A percentile compares a stretch with the other conserved stretches of the same genome.
phyloP scores from a whole-genome alignment of 306 rosid species.

The Mucuna pruriens region DNA sequence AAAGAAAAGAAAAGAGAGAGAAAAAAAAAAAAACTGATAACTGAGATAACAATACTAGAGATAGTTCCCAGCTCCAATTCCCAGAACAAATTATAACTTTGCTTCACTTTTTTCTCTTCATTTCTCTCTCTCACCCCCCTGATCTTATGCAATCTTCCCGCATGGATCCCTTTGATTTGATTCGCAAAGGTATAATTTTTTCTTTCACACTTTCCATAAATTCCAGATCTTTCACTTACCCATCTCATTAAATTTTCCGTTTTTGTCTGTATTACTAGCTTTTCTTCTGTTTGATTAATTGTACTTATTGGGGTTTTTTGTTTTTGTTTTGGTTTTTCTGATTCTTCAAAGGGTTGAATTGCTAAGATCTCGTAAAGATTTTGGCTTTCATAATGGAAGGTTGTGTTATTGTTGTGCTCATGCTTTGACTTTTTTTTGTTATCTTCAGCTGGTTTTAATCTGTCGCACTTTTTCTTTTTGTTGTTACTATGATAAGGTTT shows the following conservation, averaged over 20 bases:
- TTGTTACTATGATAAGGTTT: conserved; percentile 29
- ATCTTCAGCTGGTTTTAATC: conserved; percentile 18
- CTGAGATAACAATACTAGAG: conserved; percentile 55
- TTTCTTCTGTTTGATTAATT: conserved; percentile 20
- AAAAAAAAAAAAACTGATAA: conserved; percentile 26
- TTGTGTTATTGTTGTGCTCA: conserved; percentile 24
- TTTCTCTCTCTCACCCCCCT: conserved; percentile 24
- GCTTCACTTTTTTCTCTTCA: conserved; percentile 36
- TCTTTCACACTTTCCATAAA: background rate
- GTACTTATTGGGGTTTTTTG: conserved; percentile 5
- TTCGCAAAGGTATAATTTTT: conserved; percentile 73
- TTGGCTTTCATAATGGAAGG: conserved; percentile 34
- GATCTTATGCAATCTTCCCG: conserved; percentile 44
- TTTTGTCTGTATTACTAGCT: background rate
- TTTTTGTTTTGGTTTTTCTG: background rate
- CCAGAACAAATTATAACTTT: conserved; percentile 4
- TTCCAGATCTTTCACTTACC: conserved; percentile 54
- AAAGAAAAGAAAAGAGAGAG: too few relatives aligned
- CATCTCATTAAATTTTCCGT: background rate
- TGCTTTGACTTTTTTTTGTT: conserved; percentile 30
- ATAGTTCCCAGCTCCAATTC: conserved; percentile 47
- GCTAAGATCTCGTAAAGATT: conserved; percentile 55
- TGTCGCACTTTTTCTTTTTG: conserved; percentile 36
- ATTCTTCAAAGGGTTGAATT: conserved; percentile 44
- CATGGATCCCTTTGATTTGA: conserved; percentile 89